Evolutionary conservation across 2,329 filamentous ascomycete species (phyloP).

Genomic region (Aureobasidium subglaciale): DNA sequence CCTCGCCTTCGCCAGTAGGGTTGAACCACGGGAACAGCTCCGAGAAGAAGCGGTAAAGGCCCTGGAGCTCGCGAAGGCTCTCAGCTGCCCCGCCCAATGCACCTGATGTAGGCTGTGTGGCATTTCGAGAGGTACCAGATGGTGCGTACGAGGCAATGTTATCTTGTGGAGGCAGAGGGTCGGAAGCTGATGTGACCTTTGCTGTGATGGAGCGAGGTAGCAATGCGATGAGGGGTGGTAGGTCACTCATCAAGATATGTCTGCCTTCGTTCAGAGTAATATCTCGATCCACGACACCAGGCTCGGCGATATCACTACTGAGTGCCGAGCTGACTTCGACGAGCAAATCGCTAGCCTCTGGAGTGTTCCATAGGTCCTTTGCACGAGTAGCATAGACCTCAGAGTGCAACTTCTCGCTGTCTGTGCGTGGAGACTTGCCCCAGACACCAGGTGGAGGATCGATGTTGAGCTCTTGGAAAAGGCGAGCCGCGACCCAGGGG

Average conservation of each 20-base stretch:
- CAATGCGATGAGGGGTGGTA: constrained; percentile 60
- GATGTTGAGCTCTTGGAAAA: constrained; percentile 75
- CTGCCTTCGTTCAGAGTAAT: constrained; percentile 57
- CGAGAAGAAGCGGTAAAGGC: constrained; percentile 24
- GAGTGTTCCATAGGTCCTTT: constrained; percentile 80
- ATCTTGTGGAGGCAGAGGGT: constrained; percentile 67
- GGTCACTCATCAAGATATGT: constrained; percentile 72
- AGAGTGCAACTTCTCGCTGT: constrained; percentile 61
- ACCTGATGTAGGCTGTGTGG: constrained; percentile 21
- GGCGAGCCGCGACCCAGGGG: constrained; percentile 75
- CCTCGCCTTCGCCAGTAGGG: constrained; percentile 12
- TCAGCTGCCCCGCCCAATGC: constrained; percentile 17
- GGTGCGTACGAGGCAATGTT: constrained; percentile 25
- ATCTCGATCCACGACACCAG: constrained; percentile 28
- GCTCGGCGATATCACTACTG: constrained; percentile 36
- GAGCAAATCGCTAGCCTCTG: constrained; percentile 61
- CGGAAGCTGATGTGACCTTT: constrained; percentile 64
- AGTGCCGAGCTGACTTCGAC: constrained; percentile 58
- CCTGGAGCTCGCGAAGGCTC: constrained; percentile 23
- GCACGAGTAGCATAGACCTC: constrained; percentile 69
- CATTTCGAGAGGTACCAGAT: neutral
- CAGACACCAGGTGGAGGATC: constrained; percentile 73
- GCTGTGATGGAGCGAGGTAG: constrained; percentile 61
- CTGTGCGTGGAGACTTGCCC: constrained; percentile 63
- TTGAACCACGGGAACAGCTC: constrained; percentile 27